A percentile compares a stretch with the other conserved stretches of the same genome.
These are phyloP conservation scores for Tetrapisispora fleetii DNA, from an alignment of 805 yeast species.

Conservation along the genomic window DNA sequence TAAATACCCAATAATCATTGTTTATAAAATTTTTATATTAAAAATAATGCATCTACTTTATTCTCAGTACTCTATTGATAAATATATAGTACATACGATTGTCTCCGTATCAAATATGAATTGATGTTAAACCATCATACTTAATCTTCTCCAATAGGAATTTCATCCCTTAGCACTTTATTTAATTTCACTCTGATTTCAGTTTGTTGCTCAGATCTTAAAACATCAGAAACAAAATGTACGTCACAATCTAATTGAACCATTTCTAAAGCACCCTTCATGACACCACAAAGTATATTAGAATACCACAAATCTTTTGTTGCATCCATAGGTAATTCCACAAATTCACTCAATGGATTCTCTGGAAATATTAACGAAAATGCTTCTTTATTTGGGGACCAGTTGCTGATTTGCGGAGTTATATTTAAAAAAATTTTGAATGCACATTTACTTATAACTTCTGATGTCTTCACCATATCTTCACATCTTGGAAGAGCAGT, in stretches of 20 bases:
- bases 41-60: background rate
- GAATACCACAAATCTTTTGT: constrained; percentile 82
- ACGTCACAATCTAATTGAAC: constrained; percentile 89
- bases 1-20: too few species aligned
- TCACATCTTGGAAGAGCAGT: constrained; percentile 79
- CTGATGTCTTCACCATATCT: constrained; percentile 76
- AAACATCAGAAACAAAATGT: constrained; percentile 63
- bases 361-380: constrained; percentile 68
- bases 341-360: constrained; percentile 91
- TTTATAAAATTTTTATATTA: too few species aligned
- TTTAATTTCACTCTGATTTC: constrained; percentile 67
- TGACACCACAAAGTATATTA: constrained; percentile 79
- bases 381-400: constrained; percentile 67
- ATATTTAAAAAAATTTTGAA: constrained; percentile 83
- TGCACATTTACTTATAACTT: constrained; percentile 74
- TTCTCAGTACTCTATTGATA: background rate
- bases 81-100: background rate
- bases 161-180: constrained; percentile 77
- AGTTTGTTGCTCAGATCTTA: constrained; percentile 75
- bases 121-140: background rate
- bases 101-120: background rate
- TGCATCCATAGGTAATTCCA: constrained; percentile 80
- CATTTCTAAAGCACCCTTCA: constrained; percentile 90
- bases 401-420: constrained; percentile 62
- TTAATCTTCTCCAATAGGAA: constrained; percentile 92